These are phyloP conservation scores for Rhodotorula mucilaginosa DNA, from an alignment of 1,284 basidiomycete species.

Conservation along the genomic window DNA sequence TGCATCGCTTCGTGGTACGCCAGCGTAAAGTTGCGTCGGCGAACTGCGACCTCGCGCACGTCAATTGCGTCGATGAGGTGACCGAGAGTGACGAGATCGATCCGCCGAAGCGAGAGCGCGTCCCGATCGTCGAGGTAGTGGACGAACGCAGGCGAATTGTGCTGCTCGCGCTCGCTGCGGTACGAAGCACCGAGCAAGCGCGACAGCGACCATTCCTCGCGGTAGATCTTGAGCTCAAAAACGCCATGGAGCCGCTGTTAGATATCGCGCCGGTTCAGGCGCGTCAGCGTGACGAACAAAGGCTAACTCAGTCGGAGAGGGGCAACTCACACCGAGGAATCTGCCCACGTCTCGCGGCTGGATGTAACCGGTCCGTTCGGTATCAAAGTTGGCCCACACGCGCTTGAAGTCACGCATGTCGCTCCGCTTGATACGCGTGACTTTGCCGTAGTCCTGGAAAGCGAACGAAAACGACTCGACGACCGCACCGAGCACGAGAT, in stretches of 20 bases:
- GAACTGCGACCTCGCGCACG: constrained; percentile 60
- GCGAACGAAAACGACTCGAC: constrained; percentile 82
- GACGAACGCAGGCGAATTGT: constrained; percentile 22
- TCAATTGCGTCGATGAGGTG: constrained; percentile 64
- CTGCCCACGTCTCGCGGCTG: constrained; percentile 67
- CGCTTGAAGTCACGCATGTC: constrained; percentile 93
- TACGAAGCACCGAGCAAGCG: constrained; percentile 53
- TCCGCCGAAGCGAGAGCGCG: constrained; percentile 9
- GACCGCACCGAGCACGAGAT: constrained; percentile 52
- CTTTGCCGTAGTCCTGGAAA: constrained; percentile 67
- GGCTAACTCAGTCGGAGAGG: neutral
- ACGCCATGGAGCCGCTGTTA: constrained; percentile 69
- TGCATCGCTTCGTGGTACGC: constrained; percentile 83
- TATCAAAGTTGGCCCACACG: constrained; percentile 83
- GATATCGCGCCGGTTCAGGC: too few relatives aligned
- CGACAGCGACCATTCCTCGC: constrained; percentile 62
- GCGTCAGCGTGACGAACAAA: neutral
- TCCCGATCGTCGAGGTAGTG: constrained; percentile 28
- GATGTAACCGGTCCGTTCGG: constrained; percentile 74
- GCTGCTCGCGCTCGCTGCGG: constrained; percentile 4
- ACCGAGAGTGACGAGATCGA: constrained; percentile 62
- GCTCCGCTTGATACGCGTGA: constrained; percentile 76
- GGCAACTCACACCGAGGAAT: constrained; percentile 70
- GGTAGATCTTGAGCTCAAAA: constrained; percentile 82
- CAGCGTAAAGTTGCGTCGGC: constrained; percentile 67